A percentile compares a stretch with the other conserved stretches of the same genome.
These are phyloP conservation scores for Claviceps monticola DNA, from an alignment of 2,329 filamentous ascomycete genomes.

Conservation along the genomic window DNA sequence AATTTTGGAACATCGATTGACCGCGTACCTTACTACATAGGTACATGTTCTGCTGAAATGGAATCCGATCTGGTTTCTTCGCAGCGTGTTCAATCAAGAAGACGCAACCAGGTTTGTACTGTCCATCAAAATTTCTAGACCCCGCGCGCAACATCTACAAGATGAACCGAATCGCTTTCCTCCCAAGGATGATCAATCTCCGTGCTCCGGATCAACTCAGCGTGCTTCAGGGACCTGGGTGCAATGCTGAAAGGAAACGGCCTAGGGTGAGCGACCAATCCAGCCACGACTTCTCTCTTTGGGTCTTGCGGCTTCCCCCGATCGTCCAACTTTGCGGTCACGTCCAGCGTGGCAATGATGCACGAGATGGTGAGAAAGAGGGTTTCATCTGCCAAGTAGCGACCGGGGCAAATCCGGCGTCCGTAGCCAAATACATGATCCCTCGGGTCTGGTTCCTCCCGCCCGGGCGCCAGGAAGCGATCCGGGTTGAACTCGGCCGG, in stretches of 20 bases:
- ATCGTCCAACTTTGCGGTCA: conserved; percentile 15
- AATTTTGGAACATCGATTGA: too few relatives aligned
- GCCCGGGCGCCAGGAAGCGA: conserved; percentile 14
- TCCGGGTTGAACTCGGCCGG: conserved; percentile 20
- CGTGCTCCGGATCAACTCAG: neutral
- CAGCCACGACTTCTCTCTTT: neutral
- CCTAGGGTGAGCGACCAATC: neutral
- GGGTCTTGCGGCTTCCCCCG: conserved; percentile 22
- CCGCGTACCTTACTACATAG: too few relatives aligned
- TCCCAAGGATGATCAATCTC: conserved; percentile 7
- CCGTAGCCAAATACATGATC: conserved; percentile 21
- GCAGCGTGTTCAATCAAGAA: too few relatives aligned
- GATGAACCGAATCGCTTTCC: conserved; percentile 4
- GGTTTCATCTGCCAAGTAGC: conserved; percentile 16
- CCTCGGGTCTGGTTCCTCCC: conserved; percentile 15
- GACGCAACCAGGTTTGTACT: too few relatives aligned
- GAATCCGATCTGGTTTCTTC: too few relatives aligned
- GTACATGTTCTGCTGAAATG: too few relatives aligned
- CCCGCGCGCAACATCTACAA: neutral
- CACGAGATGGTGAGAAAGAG: conserved; percentile 25
- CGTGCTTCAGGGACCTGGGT: conserved; percentile 4
- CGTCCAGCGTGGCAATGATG: conserved; percentile 30
- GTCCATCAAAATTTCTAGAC: neutral
- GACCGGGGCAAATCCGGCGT: conserved; percentile 21
- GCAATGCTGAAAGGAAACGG: neutral